Conservation (phyloP, 1,284 basidiomycete species). For the Sparassis latifolia region DNA sequence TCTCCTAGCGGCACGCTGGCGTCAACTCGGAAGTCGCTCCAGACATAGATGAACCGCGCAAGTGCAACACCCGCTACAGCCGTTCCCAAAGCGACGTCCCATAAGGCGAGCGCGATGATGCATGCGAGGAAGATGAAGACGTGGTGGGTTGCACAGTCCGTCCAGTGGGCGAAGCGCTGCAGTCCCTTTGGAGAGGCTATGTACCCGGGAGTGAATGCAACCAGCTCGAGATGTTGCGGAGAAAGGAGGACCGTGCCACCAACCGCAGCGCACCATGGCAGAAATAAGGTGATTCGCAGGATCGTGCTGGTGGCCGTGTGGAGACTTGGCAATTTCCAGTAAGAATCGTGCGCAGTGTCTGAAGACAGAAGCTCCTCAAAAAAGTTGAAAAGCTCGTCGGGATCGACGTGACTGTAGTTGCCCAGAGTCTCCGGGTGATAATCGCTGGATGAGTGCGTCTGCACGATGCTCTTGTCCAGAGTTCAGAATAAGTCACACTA, state of each 20-base stretch:
- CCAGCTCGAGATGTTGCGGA: slow-evolving; percentile 30
- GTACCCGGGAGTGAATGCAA: slow-evolving; percentile 36
- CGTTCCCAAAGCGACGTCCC: slow-evolving; percentile 20
- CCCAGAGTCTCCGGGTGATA: background rate
- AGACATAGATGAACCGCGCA: slow-evolving; percentile 31
- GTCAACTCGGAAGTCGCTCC: slow-evolving; percentile 31
- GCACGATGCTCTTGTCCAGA: background rate
- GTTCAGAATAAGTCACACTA: background rate
- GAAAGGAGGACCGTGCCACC: slow-evolving; percentile 37
- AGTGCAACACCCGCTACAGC: slow-evolving; percentile 20
- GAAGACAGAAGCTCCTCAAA: background rate
- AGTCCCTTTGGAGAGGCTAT: slow-evolving; percentile 27
- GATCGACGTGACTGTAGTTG: background rate
- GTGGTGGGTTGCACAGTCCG: slow-evolving; percentile 34
- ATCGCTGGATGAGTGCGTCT: background rate
- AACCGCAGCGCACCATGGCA: slow-evolving; percentile 43
- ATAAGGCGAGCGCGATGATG: slow-evolving; percentile 24
- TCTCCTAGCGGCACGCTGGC: slow-evolving; percentile 31
- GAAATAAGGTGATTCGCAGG: slow-evolving; percentile 27
- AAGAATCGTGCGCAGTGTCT: background rate
- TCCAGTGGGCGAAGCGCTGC: slow-evolving; percentile 39
- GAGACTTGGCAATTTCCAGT: background rate
- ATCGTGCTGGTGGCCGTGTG: background rate
- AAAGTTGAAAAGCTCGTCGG: background rate
- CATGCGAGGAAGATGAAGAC: slow-evolving; percentile 34